Conservation (phyloP, 2,329 filamentous ascomycete species). For the Sporothrix brunneoviolacea region DNA sequence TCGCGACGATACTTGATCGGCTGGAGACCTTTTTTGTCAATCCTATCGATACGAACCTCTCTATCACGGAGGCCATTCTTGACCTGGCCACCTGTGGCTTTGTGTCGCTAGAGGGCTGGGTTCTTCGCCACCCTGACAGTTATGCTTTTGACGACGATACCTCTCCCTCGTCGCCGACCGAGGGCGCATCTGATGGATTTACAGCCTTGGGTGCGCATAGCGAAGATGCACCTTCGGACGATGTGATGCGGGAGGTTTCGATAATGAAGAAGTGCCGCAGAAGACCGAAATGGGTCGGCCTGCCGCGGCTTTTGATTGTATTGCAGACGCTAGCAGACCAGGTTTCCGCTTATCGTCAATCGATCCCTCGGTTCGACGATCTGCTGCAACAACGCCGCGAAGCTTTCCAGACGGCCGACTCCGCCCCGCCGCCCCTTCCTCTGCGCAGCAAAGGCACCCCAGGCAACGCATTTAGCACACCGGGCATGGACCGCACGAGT, state of each 20-base stretch:
- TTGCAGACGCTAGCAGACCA: conserved; percentile 57
- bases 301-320: conserved; percentile 49
- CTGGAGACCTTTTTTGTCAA: conserved; percentile 82
- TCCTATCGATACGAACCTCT: conserved; percentile 83
- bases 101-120: conserved; percentile 83
- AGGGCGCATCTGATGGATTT: too few relatives aligned
- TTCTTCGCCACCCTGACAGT: conserved; percentile 64
- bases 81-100: conserved; percentile 79
- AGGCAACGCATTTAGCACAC: conserved; percentile 20
- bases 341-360: conserved; percentile 53
- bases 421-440: conserved; percentile 6
- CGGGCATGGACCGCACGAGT: conserved; percentile 34
- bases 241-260: conserved; percentile 24
- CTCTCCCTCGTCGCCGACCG: neutral
- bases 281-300: conserved; percentile 46
- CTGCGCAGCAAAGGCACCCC: neutral
- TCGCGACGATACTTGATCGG: conserved; percentile 59
- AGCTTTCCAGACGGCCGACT: conserved; percentile 55
- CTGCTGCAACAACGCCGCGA: conserved; percentile 60
- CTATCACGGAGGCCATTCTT: conserved; percentile 75
- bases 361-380: conserved; percentile 66
- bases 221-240: too few relatives aligned
- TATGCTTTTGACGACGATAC: conserved; percentile 49
- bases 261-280: conserved; percentile 46
- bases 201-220: too few relatives aligned